phyloP scores from a whole-genome alignment of 2,329 filamentous ascomycete genomes.

The Fusarium coicis region DNA sequence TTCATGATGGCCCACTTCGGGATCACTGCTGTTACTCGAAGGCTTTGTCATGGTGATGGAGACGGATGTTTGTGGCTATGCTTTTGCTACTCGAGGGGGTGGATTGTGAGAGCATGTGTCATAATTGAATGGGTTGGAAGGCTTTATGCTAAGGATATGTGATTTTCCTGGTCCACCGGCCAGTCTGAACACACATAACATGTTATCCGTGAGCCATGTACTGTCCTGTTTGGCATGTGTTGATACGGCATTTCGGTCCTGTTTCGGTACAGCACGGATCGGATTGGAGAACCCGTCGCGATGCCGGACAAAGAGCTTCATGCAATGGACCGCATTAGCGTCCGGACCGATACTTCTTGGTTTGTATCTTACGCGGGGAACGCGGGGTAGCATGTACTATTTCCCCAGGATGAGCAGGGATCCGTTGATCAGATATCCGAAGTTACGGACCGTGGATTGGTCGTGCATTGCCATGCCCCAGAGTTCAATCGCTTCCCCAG shows the following conservation, averaged over 20 bases:
- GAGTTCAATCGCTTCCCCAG: too few relatives aligned
- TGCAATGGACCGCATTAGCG: background rate
- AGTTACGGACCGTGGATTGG: too few relatives aligned
- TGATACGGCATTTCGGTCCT: background rate
- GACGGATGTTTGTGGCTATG: accelerated
- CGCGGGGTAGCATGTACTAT: background rate
- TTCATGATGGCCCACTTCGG: background rate
- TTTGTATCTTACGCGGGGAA: background rate
- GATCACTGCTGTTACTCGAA: background rate
- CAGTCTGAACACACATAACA: accelerated
- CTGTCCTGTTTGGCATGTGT: background rate
- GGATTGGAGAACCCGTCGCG: accelerated
- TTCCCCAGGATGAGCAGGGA: background rate
- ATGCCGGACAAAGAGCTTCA: background rate
- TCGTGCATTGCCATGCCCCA: too few relatives aligned
- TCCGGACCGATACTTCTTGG: background rate
- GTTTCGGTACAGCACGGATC: background rate
- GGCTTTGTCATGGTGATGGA: background rate
- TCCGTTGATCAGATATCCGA: background rate
- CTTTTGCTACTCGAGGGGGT: accelerated
- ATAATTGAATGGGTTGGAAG: background rate
- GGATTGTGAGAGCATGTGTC: background rate
- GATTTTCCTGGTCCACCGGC: background rate
- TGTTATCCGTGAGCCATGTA: background rate
- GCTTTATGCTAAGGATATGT: background rate